Evolutionary conservation across 2,329 filamentous ascomycete genomes (phyloP), one percentile per base, ranked within the genome.

Genomic region (Aspergillus hiratsukae): DNA sequence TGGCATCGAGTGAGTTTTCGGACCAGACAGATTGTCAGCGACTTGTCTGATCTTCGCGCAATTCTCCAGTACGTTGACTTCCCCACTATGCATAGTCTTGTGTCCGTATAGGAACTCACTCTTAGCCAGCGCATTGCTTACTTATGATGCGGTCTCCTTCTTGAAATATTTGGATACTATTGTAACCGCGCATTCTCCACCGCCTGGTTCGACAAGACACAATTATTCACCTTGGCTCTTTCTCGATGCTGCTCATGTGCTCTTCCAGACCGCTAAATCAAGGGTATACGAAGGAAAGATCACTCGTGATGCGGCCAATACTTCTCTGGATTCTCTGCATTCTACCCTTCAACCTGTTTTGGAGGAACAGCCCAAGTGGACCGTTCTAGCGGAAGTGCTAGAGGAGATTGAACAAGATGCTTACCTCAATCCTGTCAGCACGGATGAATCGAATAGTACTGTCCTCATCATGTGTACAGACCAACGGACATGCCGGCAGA

Each of bases 1-100:
- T 99, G 94, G 94, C 94, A 99, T 76, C 86, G 94, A 53, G 90
- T 96, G 52, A 97, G 89, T 72, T 96, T 90, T 81, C 91, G 94
- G 74, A 97, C 93, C 2, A 90, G 89, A 66, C 92, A 97, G 74
- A 96, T 99, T 64, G 93, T 96, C 55, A 88, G 87, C 66, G 94
- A 97, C 70, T 74, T 99, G 64, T 88, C 87, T 0, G 86, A 96
- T 19, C 80, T 99, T 40, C 84, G 93, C 56, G 86, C 85, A 23
- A 87, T 97, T 72, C 81, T 99, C 17, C 88, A 93, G 73, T 88
- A 80, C 37, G 75, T 61, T 10, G n/a, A 35, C 27, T 54, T 14
- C 27, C 8, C 23, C 25, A 23, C 21, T 14, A 23, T 46, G 14
- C 8, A 43, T 3, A 7, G 10, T 9, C 9, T 46, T 19, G 60